Percentiles rank a stretch among this genome's conserved stretches.
These are phyloP conservation scores for Yamadazyma pseudoaaseri DNA, from an alignment of 1,139 yeast genomes.

Conservation along the genomic window DNA sequence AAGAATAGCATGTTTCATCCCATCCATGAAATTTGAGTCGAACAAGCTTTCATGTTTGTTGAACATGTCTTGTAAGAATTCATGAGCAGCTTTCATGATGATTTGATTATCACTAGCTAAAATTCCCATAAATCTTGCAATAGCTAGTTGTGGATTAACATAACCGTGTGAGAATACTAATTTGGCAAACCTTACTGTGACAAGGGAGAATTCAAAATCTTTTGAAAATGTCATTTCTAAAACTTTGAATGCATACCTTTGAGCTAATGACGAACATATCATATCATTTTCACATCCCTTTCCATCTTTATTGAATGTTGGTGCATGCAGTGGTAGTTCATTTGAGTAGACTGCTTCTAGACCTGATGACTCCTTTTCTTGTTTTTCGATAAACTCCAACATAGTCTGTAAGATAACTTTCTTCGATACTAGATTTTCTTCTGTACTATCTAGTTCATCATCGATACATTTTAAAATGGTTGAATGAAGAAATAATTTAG, in stretches of 20 bases:
- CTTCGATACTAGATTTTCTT: slow-evolving; percentile 31
- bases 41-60: slow-evolving; percentile 71
- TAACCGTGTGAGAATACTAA: slow-evolving; percentile 62
- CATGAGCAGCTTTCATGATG: slow-evolving; percentile 49
- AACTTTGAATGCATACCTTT: slow-evolving; percentile 53
- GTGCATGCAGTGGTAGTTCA: slow-evolving; percentile 38
- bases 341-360: slow-evolving; percentile 33
- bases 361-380: slow-evolving; percentile 33
- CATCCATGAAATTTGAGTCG: slow-evolving; percentile 63
- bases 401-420: slow-evolving; percentile 55
- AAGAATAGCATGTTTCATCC: slow-evolving; percentile 53
- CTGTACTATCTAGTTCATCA: slow-evolving; percentile 36
- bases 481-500: slow-evolving; percentile 58
- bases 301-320: slow-evolving; percentile 53
- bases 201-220: slow-evolving; percentile 40
- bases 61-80: slow-evolving; percentile 53
- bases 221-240: slow-evolving; percentile 27
- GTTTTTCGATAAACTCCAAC: slow-evolving; percentile 51
- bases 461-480: slow-evolving; percentile 56
- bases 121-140: slow-evolving; percentile 69
- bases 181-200: slow-evolving; percentile 55
- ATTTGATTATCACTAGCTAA: slow-evolving; percentile 50
- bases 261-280: slow-evolving; percentile 69
- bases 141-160: slow-evolving; percentile 70
- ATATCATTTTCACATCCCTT: slow-evolving; percentile 57